A percentile compares a stretch with the other conserved stretches of the same genome.
Conservation (phyloP, 1,284 basidiomycete genomes). For the Inonotus hispidus region DNA sequence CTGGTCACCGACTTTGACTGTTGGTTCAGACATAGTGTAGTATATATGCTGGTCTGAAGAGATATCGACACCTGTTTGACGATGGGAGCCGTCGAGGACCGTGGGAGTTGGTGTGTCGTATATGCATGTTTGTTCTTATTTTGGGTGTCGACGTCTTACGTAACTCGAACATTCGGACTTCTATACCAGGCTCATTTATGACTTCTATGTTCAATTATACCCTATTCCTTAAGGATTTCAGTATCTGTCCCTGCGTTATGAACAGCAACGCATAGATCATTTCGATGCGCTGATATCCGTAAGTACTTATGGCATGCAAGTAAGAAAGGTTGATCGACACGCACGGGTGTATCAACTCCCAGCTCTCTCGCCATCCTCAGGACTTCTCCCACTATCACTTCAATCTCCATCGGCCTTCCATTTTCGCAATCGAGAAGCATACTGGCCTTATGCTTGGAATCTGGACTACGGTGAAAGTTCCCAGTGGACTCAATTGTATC, state of each 20-base stretch:
- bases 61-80: neutral
- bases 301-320: neutral
- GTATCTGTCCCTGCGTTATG: slow-evolving; percentile 47
- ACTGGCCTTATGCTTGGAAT: slow-evolving; percentile 29
- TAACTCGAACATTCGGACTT: neutral
- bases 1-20: slow-evolving; percentile 56
- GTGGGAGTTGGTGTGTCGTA: neutral
- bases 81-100: neutral
- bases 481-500: slow-evolving; percentile 24
- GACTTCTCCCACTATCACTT: slow-evolving; percentile 58
- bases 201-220: too few species aligned
- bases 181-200: neutral
- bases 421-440: slow-evolving; percentile 57
- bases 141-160: neutral
- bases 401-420: slow-evolving; percentile 57
- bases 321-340: slow-evolving; percentile 19
- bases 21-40: slow-evolving; percentile 18
- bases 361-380: slow-evolving; percentile 45
- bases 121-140: neutral
- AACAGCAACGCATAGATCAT: slow-evolving; percentile 44
- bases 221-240: slow-evolving; percentile 22
- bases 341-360: slow-evolving; percentile 47
- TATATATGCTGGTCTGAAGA: neutral
- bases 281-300: slow-evolving; percentile 39
- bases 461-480: slow-evolving; percentile 24